phyloP scores from a whole-genome alignment of 352 stramenopile genomes.

The Aphanomyces euteiches region DNA sequence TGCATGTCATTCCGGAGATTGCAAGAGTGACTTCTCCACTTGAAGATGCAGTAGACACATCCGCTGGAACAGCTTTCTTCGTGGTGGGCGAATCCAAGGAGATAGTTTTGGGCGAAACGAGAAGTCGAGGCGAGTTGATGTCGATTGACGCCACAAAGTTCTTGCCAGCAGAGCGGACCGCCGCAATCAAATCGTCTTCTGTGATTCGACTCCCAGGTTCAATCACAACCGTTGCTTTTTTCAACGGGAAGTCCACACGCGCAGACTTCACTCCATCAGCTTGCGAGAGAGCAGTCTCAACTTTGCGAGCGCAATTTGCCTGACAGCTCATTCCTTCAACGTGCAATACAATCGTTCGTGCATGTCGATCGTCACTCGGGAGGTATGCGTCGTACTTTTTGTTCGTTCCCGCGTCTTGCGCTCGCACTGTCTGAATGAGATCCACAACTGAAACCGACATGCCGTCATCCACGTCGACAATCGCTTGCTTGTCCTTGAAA shows the following conservation, averaged over 20 bases:
- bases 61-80: background rate
- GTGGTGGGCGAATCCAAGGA: background rate
- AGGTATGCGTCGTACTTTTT: slow-evolving; percentile 71
- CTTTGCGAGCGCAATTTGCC: slow-evolving; percentile 65
- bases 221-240: slow-evolving; percentile 58
- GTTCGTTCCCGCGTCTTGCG: slow-evolving; percentile 42
- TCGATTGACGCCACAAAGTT: slow-evolving; percentile 66
- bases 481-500: slow-evolving; percentile 71
- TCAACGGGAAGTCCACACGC: slow-evolving; percentile 61
- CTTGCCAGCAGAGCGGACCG: slow-evolving; percentile 43
- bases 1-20: slow-evolving; percentile 89
- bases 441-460: slow-evolving; percentile 73
- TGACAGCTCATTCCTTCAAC: slow-evolving; percentile 67
- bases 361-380: slow-evolving; percentile 46
- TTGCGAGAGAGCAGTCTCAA: slow-evolving; percentile 57
- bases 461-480: slow-evolving; percentile 69
- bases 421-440: slow-evolving; percentile 78
- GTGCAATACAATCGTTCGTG: slow-evolving; percentile 68
- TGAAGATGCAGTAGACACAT: background rate
- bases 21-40: slow-evolving; percentile 46
- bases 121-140: background rate
- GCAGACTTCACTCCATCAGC: slow-evolving; percentile 60
- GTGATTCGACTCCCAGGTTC: slow-evolving; percentile 55
- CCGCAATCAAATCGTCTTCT: slow-evolving; percentile 54
- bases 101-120: background rate